Evolutionary conservation across 768 basidiomycete genomes (phyloP), one percentile per base, ranked within the genome.

Genomic region (Austroboletus eburneus): DNA sequence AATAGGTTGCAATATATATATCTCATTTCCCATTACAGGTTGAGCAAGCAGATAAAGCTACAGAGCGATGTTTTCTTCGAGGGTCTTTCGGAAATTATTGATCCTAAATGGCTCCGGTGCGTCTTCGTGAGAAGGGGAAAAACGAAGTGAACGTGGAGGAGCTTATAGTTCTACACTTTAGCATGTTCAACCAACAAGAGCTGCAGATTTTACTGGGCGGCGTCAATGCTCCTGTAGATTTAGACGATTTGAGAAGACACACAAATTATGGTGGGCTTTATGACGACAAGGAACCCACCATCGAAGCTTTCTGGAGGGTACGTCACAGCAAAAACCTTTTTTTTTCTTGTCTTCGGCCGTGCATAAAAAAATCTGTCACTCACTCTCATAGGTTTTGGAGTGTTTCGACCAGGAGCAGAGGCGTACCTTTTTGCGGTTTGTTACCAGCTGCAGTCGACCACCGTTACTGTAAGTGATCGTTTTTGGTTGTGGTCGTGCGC

Each of bases 121-220:
- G 67, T 62, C 35, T 42, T 9, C 30, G 30, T 32, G 30, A 30
- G 30, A 38, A 18, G 27, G 20, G 14, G 24, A n/a, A 29, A 10
- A n/a, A n/a, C n/a, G n/a, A n/a, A n/a, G n/a, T n/a, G n/a, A n/a
- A n/a, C n/a, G n/a, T n/a, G n/a, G n/a, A n/a, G n/a, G n/a, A 14
- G 22, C 49, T 59, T 32, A 66, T 27, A 14, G 30, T 54, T 38
- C 32, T 14, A 38, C 40, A 10, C 14, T 10, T 32, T 51, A 89
- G 91, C 37, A 94, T 98, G 90, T 99, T 98, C 70, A 95, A 97
- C 64, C 94, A 95, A 54, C 87, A 91, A 61, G 96, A 98, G 65
- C 73, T 97, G 4, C 92, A 93, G 62, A 85, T 95, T 39, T 72
- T 98, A 1, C 74, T 99, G 6, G 94, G 94, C 0, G 92, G 91